These are phyloP conservation scores for Cotoneaster glaucophyllus DNA, from an alignment of 306 rosid species.

Conservation along the genomic window DNA sequence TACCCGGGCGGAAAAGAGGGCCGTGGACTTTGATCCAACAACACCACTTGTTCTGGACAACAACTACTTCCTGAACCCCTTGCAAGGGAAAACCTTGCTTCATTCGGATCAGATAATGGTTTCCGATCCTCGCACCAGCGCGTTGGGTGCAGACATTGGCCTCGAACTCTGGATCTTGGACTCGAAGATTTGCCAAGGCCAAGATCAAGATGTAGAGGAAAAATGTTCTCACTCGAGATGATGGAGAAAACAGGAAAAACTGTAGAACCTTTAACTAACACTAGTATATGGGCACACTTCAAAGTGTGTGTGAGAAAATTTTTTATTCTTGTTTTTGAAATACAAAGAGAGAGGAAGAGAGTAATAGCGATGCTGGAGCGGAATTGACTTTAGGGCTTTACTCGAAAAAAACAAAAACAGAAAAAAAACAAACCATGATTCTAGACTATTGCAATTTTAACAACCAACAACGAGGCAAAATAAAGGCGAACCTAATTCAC, in stretches of 20 bases:
- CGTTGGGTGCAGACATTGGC: slow-evolving; percentile 38
- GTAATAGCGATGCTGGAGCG: too few species aligned
- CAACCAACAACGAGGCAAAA: too few species aligned
- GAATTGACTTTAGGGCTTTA: too few species aligned
- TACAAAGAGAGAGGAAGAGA: too few species aligned
- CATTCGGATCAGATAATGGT: slow-evolving; percentile 33
- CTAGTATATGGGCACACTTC: too few species aligned
- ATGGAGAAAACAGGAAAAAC: slow-evolving; percentile 48
- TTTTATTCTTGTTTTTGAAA: too few species aligned
- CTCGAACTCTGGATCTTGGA: neutral
- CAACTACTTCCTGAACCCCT: slow-evolving; percentile 27
- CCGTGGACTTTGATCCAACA: slow-evolving; percentile 34
- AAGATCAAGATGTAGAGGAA: slow-evolving; percentile 19
- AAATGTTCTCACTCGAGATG: slow-evolving; percentile 27
- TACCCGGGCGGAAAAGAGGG: neutral
- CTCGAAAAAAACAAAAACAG: too few species aligned
- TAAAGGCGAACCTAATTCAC: neutral
- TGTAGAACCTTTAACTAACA: slow-evolving; percentile 37
- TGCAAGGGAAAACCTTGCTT: slow-evolving; percentile 29
- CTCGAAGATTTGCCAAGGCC: slow-evolving; percentile 23
- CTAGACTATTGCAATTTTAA: too few species aligned
- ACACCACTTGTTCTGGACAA: slow-evolving; percentile 46
- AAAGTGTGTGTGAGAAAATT: too few species aligned
- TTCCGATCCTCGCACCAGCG: slow-evolving; percentile 27
- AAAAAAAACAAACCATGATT: neutral